Percentiles rank a stretch among this genome's conserved stretches.
phyloP scores from a whole-genome alignment of 805 yeast genomes.

The Cyberlindnera subsufficiens region DNA sequence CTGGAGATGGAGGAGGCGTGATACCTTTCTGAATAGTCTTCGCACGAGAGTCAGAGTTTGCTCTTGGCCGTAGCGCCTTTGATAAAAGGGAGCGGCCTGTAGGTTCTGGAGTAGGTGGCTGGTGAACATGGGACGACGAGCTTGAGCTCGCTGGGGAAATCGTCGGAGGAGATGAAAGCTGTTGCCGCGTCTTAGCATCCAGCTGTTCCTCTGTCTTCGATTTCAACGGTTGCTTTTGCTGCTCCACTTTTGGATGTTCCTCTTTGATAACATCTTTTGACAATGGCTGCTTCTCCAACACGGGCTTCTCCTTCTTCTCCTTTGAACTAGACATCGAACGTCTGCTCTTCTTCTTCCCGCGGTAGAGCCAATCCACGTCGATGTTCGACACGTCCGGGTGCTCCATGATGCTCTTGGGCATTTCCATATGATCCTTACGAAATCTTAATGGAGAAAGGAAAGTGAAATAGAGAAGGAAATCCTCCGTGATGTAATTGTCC shows the following conservation, averaged over 20 bases:
- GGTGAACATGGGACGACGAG: neutral
- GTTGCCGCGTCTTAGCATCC: constrained; percentile 4
- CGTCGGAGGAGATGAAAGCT: neutral
- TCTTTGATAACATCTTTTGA: neutral
- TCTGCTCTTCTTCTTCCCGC: constrained; percentile 56
- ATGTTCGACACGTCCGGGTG: constrained; percentile 24
- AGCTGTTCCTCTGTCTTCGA: neutral
- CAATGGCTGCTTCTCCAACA: neutral
- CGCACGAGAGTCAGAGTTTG: constrained; percentile 19
- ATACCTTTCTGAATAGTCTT: constrained; percentile 2
- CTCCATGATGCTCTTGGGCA: constrained; percentile 1
- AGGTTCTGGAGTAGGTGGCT: neutral
- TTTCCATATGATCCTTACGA: no score
- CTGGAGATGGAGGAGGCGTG: neutral
- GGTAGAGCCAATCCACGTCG: constrained; percentile 80
- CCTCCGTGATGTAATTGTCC: no score
- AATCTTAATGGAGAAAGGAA: neutral
- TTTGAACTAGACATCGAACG: constrained; percentile 21
- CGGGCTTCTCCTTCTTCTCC: constrained; percentile 7
- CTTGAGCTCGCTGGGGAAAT: neutral
- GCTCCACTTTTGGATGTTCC: neutral
- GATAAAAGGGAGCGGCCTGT: constrained; percentile 17
- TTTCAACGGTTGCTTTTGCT: neutral
- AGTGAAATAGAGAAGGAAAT: constrained; percentile 3
- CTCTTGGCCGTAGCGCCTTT: constrained; percentile 21